Conservation (phyloP, 2,329 filamentous ascomycete genomes). For the Zarea fungicola region DNA sequence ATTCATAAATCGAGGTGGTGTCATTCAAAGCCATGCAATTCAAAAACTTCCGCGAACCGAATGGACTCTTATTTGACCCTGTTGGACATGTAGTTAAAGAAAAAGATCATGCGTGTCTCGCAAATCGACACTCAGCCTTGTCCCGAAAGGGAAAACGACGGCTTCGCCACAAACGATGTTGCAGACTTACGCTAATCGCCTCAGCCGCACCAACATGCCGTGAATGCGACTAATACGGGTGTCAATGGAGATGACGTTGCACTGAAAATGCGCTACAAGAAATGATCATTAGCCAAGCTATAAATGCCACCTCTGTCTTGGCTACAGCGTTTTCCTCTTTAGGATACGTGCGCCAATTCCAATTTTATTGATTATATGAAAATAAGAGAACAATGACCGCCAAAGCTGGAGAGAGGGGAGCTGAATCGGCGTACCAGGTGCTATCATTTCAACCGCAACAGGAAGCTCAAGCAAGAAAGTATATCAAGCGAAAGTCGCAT, state of each 20-base stretch:
- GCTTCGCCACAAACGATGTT: not conserved
- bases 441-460: slow-evolving; percentile 6
- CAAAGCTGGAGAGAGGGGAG: not conserved
- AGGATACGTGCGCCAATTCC: not conserved
- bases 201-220: slow-evolving; percentile 8
- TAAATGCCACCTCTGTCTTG: not conserved
- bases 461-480: slow-evolving; percentile 12
- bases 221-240: slow-evolving; percentile 1
- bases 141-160: slow-evolving; percentile 19
- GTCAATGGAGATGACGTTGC: not conserved
- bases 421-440: slow-evolving; percentile 7
- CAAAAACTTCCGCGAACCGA: too few species aligned
- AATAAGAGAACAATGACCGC: not conserved
- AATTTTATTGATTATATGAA: too few species aligned
- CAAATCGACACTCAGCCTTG: not conserved
- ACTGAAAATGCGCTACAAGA: not conserved
- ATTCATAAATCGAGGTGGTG: too few species aligned
- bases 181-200: not conserved
- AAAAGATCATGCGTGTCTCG: too few species aligned
- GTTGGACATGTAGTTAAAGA: too few species aligned
- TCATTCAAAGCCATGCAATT: too few species aligned
- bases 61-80: too few species aligned
- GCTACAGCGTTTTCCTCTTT: not conserved
- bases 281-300: not conserved
- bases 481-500: slow-evolving; percentile 18